Evolutionary conservation across 2,329 filamentous ascomycete genomes (phyloP), one percentile per base, ranked within the genome.

Genomic region (Sarocladium kiliense): DNA sequence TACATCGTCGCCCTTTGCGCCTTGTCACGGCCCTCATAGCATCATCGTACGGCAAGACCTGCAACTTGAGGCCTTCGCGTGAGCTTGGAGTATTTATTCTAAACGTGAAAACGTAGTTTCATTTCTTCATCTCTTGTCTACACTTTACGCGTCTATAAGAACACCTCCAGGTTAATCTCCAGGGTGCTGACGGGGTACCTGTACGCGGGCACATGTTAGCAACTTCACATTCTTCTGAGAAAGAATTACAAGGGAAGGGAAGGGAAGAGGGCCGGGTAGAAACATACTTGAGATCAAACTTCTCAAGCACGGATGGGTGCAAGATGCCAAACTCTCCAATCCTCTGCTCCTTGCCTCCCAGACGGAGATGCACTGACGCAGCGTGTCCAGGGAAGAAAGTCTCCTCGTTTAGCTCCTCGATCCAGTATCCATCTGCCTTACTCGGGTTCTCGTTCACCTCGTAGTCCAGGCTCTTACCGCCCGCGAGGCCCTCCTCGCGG

Each of bases 261-360:
- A 19, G n/a, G 19, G 26, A 32, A 32, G 12, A 32, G 30, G 12
- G 30, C 30, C 12, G 30, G 6, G 47, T n/a, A n/a, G n/a, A 44
- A 36, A 71, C 79, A 66, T 73, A 91, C 81, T 84, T 90, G 67
- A 97, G 78, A 65, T 96, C 92, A 72, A 94, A 97, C 66, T 95
- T 94, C 69, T 96, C 91, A 65, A 97, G 77, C 61, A 97, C 94
- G 5, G 85, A 87, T 42, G 94, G 95, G 72, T 99, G 93, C 68
- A 99, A 73, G 62, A 99, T 93, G 65, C 94, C 94, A 67, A 99
- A 94, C 70, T 89, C 85, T 65, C 94, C 94, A 65, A 99, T 89
- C 54, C 86, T 81, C 58, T 81, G 76, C 60, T 87, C 81, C 77
- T 91, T 88, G 57, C 88, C 90, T 34, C 74, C 82, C 27, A 93